These are phyloP conservation scores for Salix suchowensis DNA, from an alignment of 345 rosid species.

Conservation along the genomic window DNA sequence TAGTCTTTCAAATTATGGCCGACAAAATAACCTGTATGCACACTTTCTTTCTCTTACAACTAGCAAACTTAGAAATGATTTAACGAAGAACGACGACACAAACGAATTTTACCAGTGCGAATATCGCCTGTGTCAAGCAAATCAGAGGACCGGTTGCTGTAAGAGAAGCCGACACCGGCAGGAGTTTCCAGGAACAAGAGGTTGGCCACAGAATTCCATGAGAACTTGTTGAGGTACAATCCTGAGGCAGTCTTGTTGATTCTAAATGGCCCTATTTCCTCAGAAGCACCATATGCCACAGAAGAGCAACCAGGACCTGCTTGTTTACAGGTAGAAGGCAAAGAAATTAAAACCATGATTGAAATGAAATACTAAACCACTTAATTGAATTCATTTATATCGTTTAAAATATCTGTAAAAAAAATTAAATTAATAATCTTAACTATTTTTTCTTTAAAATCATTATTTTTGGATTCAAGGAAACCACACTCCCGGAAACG, in stretches of 20 bases:
- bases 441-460: too few species aligned
- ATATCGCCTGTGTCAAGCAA: conserved; percentile 68
- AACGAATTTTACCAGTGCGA: conserved; percentile 60
- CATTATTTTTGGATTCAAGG: too few species aligned
- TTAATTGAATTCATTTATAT: too few species aligned
- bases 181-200: conserved; percentile 94
- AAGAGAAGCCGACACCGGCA: conserved; percentile 97
- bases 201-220: conserved; percentile 86
- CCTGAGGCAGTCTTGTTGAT: conserved; percentile 79
- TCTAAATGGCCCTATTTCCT: conserved; percentile 94
- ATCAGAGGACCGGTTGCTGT: conserved; percentile 81
- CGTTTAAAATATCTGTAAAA: too few species aligned
- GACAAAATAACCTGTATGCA: neutral
- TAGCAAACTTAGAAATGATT: neutral
- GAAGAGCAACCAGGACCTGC: conserved; percentile 99
- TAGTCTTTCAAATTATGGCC: conserved; percentile 14
- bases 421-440: too few species aligned
- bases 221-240: conserved; percentile 70
- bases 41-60: neutral
- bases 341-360: neutral
- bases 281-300: conserved; percentile 97
- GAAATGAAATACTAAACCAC: too few species aligned
- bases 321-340: neutral
- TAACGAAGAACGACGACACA: too few species aligned
- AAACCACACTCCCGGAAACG: too few species aligned